These are phyloP conservation scores for Sinapis alba DNA, from an alignment of 441 rosid genomes.

Conservation along the genomic window DNA sequence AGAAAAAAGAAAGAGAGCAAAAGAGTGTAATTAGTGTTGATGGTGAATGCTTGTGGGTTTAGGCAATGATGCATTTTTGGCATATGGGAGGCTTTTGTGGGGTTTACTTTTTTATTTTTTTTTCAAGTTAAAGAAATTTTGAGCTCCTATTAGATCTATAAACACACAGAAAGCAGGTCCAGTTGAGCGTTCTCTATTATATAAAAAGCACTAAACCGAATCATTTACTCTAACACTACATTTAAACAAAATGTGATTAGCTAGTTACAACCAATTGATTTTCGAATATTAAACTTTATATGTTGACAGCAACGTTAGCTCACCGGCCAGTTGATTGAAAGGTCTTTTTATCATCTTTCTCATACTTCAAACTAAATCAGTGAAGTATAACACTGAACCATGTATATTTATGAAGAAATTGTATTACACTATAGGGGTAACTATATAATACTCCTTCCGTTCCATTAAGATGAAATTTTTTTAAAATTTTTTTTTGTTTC, in stretches of 20 bases:
- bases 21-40: slow-evolving; percentile 28
- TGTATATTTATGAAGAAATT: background rate
- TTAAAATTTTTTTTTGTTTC: too few species aligned
- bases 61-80: slow-evolving; percentile 33
- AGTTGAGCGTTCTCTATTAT: background rate
- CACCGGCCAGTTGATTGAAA: background rate
- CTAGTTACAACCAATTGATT: background rate
- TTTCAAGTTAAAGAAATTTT: background rate
- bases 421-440: too few species aligned
- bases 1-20: background rate
- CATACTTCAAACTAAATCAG: background rate
- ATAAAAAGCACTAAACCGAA: background rate
- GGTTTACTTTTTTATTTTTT: slow-evolving; percentile 19
- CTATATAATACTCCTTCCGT: too few species aligned
- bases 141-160: background rate
- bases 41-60: slow-evolving; percentile 35
- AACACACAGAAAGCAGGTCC: background rate
- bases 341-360: background rate
- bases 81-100: slow-evolving; percentile 29
- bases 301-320: background rate
- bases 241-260: background rate
- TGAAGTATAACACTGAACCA: background rate
- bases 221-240: background rate
- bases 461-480: too few species aligned
- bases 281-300: background rate